phyloP scores from a whole-genome alignment of 129 eudicot species.

The Lonicera japonica region DNA sequence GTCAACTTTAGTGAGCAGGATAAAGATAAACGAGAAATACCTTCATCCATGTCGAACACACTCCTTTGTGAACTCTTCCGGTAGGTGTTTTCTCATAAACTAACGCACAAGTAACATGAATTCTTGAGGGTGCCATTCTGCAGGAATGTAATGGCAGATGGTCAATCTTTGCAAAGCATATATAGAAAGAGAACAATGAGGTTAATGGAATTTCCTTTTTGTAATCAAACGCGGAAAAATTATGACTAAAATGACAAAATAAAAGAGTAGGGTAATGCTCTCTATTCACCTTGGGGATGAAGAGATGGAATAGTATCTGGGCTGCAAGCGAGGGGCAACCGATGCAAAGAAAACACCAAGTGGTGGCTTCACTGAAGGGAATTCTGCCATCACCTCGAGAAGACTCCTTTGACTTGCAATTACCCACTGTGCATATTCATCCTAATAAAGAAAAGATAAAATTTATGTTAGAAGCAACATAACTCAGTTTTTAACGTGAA shows the following conservation, averaged over 20 bases:
- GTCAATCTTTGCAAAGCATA: slow-evolving; percentile 4
- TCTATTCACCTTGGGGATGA: slow-evolving; percentile 71
- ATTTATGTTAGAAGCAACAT: neutral
- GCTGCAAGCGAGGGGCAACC: slow-evolving; percentile 89
- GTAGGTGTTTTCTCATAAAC: slow-evolving; percentile 79
- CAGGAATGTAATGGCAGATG: slow-evolving; percentile 7
- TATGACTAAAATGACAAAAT: neutral
- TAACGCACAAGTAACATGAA: slow-evolving; percentile 94
- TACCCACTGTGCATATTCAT: slow-evolving; percentile 90
- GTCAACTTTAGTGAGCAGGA: neutral
- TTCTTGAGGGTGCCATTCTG: slow-evolving; percentile 79
- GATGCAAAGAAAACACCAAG: slow-evolving; percentile 97
- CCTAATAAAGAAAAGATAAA: slow-evolving; percentile 45
- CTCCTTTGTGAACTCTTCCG: slow-evolving; percentile 87
- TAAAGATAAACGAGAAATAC: slow-evolving; percentile 19
- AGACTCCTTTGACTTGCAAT: slow-evolving; percentile 87
- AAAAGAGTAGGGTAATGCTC: neutral
- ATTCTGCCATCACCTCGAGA: slow-evolving; percentile 84
- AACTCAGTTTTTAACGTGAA: neutral
- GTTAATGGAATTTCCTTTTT: neutral
- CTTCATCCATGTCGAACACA: slow-evolving; percentile 99
- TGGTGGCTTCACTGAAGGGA: slow-evolving; percentile 88
- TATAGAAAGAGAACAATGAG: neutral
- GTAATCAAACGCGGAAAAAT: too few species aligned
- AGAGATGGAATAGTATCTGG: slow-evolving; percentile 91